Conservation (phyloP, 805 yeast genomes). For the Komagataella pastoris region DNA sequence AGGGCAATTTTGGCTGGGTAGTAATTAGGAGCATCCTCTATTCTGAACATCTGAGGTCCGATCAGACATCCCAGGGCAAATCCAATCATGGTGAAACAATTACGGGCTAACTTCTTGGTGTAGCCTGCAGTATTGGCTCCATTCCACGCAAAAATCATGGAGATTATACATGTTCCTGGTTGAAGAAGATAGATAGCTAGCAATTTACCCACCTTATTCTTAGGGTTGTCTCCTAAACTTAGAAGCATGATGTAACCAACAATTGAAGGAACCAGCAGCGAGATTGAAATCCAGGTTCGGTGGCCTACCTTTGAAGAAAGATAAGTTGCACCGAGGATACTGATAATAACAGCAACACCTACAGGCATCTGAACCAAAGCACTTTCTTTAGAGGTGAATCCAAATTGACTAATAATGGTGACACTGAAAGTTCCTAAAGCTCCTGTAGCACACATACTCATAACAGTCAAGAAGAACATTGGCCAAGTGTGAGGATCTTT, state of each 20-base stretch:
- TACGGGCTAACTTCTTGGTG: slow-evolving; percentile 40
- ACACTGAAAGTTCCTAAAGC: slow-evolving; percentile 40
- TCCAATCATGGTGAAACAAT: slow-evolving; percentile 40
- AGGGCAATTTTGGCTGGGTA: slow-evolving; percentile 43
- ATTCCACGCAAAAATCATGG: slow-evolving; percentile 49
- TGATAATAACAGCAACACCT: slow-evolving; percentile 32
- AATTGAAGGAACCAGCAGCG: slow-evolving; percentile 27
- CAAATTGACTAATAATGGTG: slow-evolving; percentile 37
- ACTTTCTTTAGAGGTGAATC: slow-evolving; percentile 28
- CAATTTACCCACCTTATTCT: slow-evolving; percentile 15
- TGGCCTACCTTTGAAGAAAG: slow-evolving; percentile 9
- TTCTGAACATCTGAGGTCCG: slow-evolving; percentile 51
- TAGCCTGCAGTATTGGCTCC: slow-evolving; percentile 51
- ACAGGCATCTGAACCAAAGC: slow-evolving; percentile 45
- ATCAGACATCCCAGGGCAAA: slow-evolving; percentile 42
- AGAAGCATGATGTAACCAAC: slow-evolving; percentile 30
- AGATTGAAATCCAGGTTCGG: slow-evolving; percentile 7
- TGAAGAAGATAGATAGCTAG: slow-evolving; percentile 13
- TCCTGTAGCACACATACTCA: slow-evolving; percentile 37
- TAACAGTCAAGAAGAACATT: slow-evolving; percentile 28
- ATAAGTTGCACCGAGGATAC: slow-evolving; percentile 16
- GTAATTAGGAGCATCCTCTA: slow-evolving; percentile 36
- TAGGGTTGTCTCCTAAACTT: slow-evolving; percentile 15
- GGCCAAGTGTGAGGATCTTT: slow-evolving; percentile 37
- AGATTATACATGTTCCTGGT: slow-evolving; percentile 14